Percentiles rank a stretch among this genome's conserved stretches.
Evolutionary conservation across 768 basidiomycete species (phyloP).

Genomic region (Mycena filopes): DNA sequence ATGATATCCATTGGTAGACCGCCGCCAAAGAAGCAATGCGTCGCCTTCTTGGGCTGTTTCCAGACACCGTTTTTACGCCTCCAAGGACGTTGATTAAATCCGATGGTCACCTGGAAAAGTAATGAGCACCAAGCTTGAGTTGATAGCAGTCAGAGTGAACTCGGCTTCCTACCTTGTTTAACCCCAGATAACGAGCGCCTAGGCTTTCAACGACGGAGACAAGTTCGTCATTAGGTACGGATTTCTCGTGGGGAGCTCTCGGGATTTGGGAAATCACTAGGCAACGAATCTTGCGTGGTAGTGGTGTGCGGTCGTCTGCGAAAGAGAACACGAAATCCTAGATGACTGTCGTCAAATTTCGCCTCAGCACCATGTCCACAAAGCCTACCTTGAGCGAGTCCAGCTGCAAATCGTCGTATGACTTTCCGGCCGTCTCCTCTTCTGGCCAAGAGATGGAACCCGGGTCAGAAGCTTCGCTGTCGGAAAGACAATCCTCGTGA

Average conservation of each 20-base stretch:
- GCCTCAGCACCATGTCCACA: background rate
- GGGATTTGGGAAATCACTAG: background rate
- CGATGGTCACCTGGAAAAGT: background rate
- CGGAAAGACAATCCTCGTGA: too few species aligned
- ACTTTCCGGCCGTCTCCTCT: too few species aligned
- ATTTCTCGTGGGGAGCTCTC: background rate
- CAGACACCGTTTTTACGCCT: conserved; percentile 3
- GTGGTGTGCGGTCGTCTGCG: conserved; percentile 8
- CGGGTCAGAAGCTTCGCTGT: too few species aligned
- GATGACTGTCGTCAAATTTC: background rate
- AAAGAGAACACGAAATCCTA: conserved; percentile 18
- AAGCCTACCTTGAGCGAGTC: conserved; percentile 10
- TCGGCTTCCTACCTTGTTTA: background rate
- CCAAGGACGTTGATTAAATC: background rate
- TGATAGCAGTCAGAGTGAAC: background rate
- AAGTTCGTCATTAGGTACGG: conserved; percentile 2
- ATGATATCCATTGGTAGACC: too few species aligned
- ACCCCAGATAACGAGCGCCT: conserved; percentile 10
- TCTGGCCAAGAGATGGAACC: too few species aligned
- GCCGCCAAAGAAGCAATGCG: background rate
- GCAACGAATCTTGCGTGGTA: conserved; percentile 4
- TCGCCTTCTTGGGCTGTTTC: conserved; percentile 1
- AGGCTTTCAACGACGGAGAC: conserved; percentile 13
- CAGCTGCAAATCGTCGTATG: too few species aligned
- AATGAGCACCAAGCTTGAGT: background rate